Base-by-base conservation (phyloP, 371 early-diverging fungal genomes). In the Mucor indicus region DNA sequence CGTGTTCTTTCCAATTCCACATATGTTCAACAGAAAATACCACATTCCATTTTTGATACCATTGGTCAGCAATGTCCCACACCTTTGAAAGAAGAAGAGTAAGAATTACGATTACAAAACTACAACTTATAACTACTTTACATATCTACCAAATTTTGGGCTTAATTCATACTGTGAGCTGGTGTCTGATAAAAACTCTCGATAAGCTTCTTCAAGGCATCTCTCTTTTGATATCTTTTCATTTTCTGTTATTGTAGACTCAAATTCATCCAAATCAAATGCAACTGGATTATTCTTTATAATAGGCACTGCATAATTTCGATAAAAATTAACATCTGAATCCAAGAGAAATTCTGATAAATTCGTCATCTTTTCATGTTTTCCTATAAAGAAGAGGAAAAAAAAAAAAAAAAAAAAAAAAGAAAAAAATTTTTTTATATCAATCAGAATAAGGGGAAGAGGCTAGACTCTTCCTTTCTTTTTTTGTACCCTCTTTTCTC, bases 21-120 rank as follows among this genome's bases (percentile, higher is more conserved):
- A 67, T 64, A 40, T 72, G 62, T 25, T 72, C 72, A 32, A 72
- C 46, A 3, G 72, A 72, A 22, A 72, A 64, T 15, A 72, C 64
- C 12, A 72, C 53, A 38, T 59, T 57, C 68, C 67, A 72, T 50
- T 72, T 72, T 38, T 67, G 67, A 62, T 67, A 67, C 72, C 72
- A 72, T 53, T 72, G 72, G 56, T 72, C 72, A 23, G 50, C 65
- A 16, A 67, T 44, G 47, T 72, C 72, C 72, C 72, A 72, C 11
- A 72, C 72, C 72, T 72, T 50, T 15, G 17, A 20, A 33, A 8
- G 0, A 16, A 3, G 15, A 21, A 35, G 21, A 48, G 25, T 37
- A 40, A 38, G 36, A 54, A 36, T 31, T 11, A 7, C 7, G 3
- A 19, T 9, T 24, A 43, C 30, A 38, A 2, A 17, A 44, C 3